Percentiles rank a stretch among this genome's conserved stretches.
Evolutionary conservation across 441 rosid species (phyloP).

Genomic region (Iberis amara): DNA sequence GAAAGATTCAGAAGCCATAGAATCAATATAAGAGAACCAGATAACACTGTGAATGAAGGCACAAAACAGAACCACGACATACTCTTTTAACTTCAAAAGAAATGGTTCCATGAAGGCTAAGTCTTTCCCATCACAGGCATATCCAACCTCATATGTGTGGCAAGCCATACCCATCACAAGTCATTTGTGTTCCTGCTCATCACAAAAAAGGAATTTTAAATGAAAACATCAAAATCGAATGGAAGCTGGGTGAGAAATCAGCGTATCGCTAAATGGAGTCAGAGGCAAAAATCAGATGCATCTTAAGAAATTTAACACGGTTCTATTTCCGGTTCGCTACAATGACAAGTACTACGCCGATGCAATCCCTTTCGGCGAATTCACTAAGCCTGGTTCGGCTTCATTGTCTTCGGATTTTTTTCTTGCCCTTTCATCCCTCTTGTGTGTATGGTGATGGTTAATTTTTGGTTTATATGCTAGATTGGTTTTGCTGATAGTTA

Average conservation of each 20-base stretch:
- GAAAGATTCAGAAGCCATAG: conserved; percentile 5
- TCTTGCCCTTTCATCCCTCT: not conserved
- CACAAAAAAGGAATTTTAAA: too few relatives aligned
- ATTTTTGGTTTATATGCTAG: too few relatives aligned
- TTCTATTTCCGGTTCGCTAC: conserved; percentile 84
- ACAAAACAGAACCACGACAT: conserved; percentile 20
- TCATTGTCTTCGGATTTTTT: not conserved
- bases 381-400: conserved; percentile 70
- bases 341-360: conserved; percentile 86
- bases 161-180: too few relatives aligned
- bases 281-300: conserved; percentile 95
- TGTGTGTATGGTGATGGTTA: too few relatives aligned
- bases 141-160: too few relatives aligned
- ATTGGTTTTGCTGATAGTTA: too few relatives aligned
- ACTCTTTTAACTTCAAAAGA: conserved; percentile 86
- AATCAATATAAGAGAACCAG: conserved; percentile 14
- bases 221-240: conserved; percentile 24
- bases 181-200: too few relatives aligned
- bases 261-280: conserved; percentile 72
- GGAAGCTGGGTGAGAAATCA: conserved; percentile 70
- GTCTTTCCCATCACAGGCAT: conserved; percentile 39
- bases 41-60: conserved; percentile 1
- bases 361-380: conserved; percentile 80
- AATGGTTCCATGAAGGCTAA: conserved; percentile 55
- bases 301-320: conserved; percentile 84